Evolutionary conservation across 208 protist genomes (phyloP), one percentile per base, ranked within the genome.

Genomic region (Trypanosoma boissoni): DNA sequence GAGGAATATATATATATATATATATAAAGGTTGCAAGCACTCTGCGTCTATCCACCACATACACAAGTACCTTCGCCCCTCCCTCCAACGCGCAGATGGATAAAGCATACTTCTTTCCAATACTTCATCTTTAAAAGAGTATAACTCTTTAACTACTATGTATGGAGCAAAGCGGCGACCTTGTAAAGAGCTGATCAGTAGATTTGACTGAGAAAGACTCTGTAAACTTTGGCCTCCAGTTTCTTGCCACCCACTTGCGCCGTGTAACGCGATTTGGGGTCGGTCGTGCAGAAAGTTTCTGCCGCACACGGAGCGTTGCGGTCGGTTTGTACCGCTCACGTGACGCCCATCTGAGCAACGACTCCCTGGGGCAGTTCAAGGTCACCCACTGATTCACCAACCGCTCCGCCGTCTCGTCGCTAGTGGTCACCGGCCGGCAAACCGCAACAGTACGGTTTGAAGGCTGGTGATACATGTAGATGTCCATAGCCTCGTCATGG

Each of bases 241-340:
- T 12, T 26, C 66, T 76, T 26, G 42, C 27, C 10, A 54, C 14
- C 55, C 75, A 83, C 56, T 80, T 87, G 23, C 72, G 70, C 41
- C 64, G 67, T 41, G 59, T 18, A 1, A 63, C 45, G 16, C 49
- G 29, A 54, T 73, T 77, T 31, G 66, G 68, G 56, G 53, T 75
- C 2, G 37, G 48, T n/a, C 21, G 24, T 7, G 45, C 65, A 14
- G 31, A 61, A 18, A 78, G 56, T 21, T 45, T 49, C 20, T 39
- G 18, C 20, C 36, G 18, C 16, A 58, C 55, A 34, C 55, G 64
- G 54, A 82, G 58, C 12, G 73, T 78, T 8, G 75, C 65, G 6
- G 71, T 76, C 2, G 4, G 26, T 23, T 64, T 63, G 28, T 68
- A 86, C 3, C 80, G 80, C 56, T 86, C 72, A 1, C 72, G 66